phyloP scores from a whole-genome alignment of 1,139 yeast genomes.

The Yamadazyma epiphylla region DNA sequence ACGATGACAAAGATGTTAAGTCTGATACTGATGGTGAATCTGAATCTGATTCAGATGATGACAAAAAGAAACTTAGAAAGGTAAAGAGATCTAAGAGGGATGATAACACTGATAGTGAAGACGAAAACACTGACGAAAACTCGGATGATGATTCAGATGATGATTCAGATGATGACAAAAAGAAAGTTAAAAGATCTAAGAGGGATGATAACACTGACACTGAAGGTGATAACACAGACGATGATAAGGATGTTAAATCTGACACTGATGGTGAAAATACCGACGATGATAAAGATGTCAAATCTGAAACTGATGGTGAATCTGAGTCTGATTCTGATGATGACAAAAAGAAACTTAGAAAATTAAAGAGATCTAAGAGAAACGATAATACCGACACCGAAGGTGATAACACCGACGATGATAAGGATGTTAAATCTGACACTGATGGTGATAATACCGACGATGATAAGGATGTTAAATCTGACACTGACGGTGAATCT shows the following conservation, averaged over 20 bases:
- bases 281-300: slow-evolving; percentile 1
- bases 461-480: slow-evolving; percentile 2
- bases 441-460: too few relatives aligned
- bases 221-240: too few relatives aligned
- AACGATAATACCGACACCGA: slow-evolving; percentile 1
- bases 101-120: background rate
- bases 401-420: background rate
- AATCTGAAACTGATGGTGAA: slow-evolving; percentile 1
- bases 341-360: slow-evolving; percentile 1
- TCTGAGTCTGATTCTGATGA: slow-evolving; percentile 2
- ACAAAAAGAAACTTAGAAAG: background rate
- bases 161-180: slow-evolving; percentile 2
- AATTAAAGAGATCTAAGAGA: background rate
- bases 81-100: background rate
- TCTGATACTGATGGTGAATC: slow-evolving; percentile 1
- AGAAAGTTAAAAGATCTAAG: background rate
- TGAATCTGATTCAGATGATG: background rate
- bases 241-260: slow-evolving; percentile 1
- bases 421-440: slow-evolving; percentile 1
- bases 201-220: slow-evolving; percentile 1
- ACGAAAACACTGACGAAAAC: slow-evolving; percentile 1
- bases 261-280: slow-evolving; percentile 2
- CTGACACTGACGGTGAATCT: slow-evolving; percentile 1
- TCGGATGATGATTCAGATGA: slow-evolving; percentile 1
- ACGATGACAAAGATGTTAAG: slow-evolving; percentile 2